Evolutionary conservation across 192 early-diverging fungal species (phyloP), one percentile per base, ranked within the genome.

Genomic region (Coemansia umbellata): DNA sequence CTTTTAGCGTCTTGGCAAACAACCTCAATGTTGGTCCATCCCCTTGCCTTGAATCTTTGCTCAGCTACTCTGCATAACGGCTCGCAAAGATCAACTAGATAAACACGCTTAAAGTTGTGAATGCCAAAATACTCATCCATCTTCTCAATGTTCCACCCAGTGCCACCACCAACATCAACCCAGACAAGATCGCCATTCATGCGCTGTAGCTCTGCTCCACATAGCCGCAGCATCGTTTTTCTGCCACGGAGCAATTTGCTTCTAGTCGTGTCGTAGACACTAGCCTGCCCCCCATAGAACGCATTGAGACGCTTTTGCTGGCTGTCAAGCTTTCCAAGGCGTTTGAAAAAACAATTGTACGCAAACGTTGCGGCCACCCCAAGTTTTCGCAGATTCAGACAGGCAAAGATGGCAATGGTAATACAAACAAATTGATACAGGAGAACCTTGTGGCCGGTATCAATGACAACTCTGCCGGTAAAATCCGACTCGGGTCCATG

Each of bases 261-360:
- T 22, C 91, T 84, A 17, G 91, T 89, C 1, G 80, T 80, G 53
- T 93, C 91, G 55, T 89, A 93, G 8, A 90, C 81, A 11, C 82
- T 79, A 8, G 91, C 89, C 52, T 91, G 89, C 48, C 84, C 83
- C 58, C 83, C 74, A 63, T 93, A 93, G 63, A 93, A 93, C 23
- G 78, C 69, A 64, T 93, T 87, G 19, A 93, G 66, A 11, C 89
- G 82, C 26, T 72, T 73, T 50, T 91, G 87, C 44, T 88, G 84
- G 31, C 82, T 82, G 7, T 81, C 80, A 44, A 86, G 82, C 27
- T 80, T 59, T 11, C 85, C 81, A 41, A 82, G 53, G 18, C 84
- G 77, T 53, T 85, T 89, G 58, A 93, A 63, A 63, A 93, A 91
- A 62, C 89, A 91, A 32, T 80, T 85, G 52, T 85, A 85, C 17